Conservation (phyloP, 2,329 filamentous ascomycete genomes). For the Ophiosphaerella narmari region DNA sequence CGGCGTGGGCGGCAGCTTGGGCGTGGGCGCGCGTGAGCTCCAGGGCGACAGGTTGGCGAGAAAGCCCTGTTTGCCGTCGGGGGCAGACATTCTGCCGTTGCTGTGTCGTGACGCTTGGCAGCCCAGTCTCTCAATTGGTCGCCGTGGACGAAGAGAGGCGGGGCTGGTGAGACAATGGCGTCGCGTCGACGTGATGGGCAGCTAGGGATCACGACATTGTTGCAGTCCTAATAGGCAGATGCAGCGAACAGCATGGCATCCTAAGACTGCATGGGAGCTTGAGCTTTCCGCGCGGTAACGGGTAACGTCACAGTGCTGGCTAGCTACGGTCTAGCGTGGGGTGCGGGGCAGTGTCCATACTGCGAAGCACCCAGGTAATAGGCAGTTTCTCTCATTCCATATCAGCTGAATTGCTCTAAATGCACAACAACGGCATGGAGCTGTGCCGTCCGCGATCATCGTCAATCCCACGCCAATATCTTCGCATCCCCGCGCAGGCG, state of each 20-base stretch:
- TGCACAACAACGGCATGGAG: conserved; percentile 8
- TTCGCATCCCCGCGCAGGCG: conserved; percentile 5
- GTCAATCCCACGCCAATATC: conserved; percentile 12
- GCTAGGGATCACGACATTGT: neutral
- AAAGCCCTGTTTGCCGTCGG: conserved; percentile 51
- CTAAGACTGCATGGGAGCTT: too few relatives aligned
- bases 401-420: neutral
- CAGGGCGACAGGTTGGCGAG: conserved; percentile 55
- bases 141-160: neutral
- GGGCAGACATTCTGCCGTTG: conserved; percentile 47
- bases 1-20: conserved; percentile 43
- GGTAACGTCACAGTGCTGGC: too few relatives aligned
- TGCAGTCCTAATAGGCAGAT: too few relatives aligned
- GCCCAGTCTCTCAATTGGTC: neutral
- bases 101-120: conserved; percentile 4
- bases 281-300: too few relatives aligned
- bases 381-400: too few relatives aligned
- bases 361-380: too few relatives aligned
- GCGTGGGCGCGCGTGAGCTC: conserved; percentile 51
- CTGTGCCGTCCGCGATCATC: conserved; percentile 3
- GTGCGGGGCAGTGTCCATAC: too few relatives aligned
- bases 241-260: too few relatives aligned
- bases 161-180: conserved; percentile 9
- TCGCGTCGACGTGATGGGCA: conserved; percentile 20
- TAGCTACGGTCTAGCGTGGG: too few relatives aligned